Conservation (phyloP, 805 yeast genomes). For the Kodamaea jinghongensis region DNA sequence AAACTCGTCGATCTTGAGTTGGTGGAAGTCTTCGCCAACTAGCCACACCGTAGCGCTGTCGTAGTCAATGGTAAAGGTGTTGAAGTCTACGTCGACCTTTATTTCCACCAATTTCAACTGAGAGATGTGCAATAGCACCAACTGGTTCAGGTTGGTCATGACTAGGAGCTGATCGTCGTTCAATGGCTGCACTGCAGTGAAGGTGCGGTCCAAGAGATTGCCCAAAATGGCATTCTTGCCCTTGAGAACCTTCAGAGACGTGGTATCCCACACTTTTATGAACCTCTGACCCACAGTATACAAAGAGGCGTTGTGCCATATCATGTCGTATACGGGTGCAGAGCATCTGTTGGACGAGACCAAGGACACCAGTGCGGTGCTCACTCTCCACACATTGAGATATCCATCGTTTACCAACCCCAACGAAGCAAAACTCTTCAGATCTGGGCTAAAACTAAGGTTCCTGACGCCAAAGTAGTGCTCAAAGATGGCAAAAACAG, state of each 20-base stretch:
- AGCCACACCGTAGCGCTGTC: slow-evolving; percentile 26
- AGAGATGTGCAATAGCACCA: slow-evolving; percentile 25
- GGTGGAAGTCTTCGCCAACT: neutral
- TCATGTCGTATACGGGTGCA: slow-evolving; percentile 50
- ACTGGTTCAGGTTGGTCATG: slow-evolving; percentile 29
- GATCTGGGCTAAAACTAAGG: slow-evolving; percentile 57
- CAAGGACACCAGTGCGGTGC: slow-evolving; percentile 17
- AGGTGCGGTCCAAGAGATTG: slow-evolving; percentile 45
- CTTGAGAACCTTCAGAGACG: slow-evolving; percentile 25
- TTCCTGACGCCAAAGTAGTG: slow-evolving; percentile 64
- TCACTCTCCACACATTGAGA: slow-evolving; percentile 56
- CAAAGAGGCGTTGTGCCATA: slow-evolving; percentile 52
- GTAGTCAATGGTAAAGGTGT: slow-evolving; percentile 20
- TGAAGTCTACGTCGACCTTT: slow-evolving; percentile 10
- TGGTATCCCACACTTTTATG: slow-evolving; percentile 53
- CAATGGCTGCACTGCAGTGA: slow-evolving; percentile 38
- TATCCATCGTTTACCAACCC: slow-evolving; percentile 72
- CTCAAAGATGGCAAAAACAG: slow-evolving; percentile 54
- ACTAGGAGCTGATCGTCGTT: slow-evolving; percentile 35
- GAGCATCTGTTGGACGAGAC: slow-evolving; percentile 64
- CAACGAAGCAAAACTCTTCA: slow-evolving; percentile 53
- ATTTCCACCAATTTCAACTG: slow-evolving; percentile 12
- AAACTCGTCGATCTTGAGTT: too few relatives aligned
- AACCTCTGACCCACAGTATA: slow-evolving; percentile 62
- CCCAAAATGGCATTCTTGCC: slow-evolving; percentile 64